Evolutionary conservation across 257 asterid species (phyloP).

Genomic region (Striga asiatica): DNA sequence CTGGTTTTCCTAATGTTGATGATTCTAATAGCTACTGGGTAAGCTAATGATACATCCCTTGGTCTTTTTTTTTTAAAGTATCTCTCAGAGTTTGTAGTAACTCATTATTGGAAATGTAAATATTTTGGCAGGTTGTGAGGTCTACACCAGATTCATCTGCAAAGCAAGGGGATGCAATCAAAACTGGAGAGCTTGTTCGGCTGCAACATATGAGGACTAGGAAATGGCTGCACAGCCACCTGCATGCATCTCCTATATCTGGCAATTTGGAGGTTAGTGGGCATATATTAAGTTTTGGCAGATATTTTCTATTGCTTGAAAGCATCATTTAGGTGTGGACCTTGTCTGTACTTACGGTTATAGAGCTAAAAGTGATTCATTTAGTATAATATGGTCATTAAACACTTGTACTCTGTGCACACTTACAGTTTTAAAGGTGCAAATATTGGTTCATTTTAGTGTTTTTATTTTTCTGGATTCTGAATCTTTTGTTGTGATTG

Average conservation of each 20-base stretch:
- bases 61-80: too few relatives aligned
- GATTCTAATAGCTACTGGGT: constrained; percentile 98
- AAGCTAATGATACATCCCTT: constrained; percentile 10
- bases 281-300: constrained; percentile 1
- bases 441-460: neutral
- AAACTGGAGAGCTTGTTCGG: constrained; percentile 52
- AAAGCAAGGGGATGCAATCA: constrained; percentile 83
- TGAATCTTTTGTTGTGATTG: neutral
- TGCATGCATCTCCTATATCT: constrained; percentile 95
- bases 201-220: constrained; percentile 89
- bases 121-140: constrained; percentile 52
- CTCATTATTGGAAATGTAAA: neutral
- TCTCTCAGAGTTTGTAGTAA: too few relatives aligned
- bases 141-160: constrained; percentile 50
- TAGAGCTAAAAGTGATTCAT: too few relatives aligned
- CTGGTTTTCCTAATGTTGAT: constrained; percentile 82
- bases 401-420: neutral
- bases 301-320: neutral
- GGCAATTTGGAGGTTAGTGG: constrained; percentile 84
- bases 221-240: constrained; percentile 96
- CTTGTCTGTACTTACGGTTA: too few relatives aligned
- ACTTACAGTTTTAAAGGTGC: neutral
- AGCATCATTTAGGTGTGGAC: too few relatives aligned
- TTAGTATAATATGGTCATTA: too few relatives aligned
- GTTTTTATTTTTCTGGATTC: neutral